phyloP scores from a whole-genome alignment of 2,329 filamentous ascomycete species.

The Truncatella angustata region DNA sequence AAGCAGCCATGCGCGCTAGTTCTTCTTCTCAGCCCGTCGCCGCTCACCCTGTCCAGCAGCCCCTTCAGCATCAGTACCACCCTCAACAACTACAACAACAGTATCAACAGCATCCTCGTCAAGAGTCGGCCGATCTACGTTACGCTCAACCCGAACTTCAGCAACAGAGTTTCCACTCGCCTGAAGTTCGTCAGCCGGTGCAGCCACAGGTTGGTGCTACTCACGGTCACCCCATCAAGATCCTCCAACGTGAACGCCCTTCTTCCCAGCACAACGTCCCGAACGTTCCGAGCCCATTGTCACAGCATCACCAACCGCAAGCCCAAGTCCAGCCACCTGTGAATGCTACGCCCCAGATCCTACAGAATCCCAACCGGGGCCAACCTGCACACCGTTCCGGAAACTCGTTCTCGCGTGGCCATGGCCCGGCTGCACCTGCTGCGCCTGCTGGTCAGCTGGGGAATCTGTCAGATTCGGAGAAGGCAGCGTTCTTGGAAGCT shows the following conservation, averaged over 20 bases:
- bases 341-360: conserved; percentile 66
- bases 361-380: conserved; percentile 72
- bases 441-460: conserved; percentile 70
- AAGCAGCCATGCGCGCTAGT: conserved; percentile 83
- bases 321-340: conserved; percentile 30
- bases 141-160: conserved; percentile 26
- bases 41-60: conserved; percentile 37
- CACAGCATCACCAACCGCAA: conserved; percentile 28
- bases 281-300: conserved; percentile 29
- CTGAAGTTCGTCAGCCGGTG: conserved; percentile 24
- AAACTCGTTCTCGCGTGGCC: conserved; percentile 60
- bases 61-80: conserved; percentile 30
- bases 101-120: conserved; percentile 25
- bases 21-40: conserved; percentile 24
- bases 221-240: conserved; percentile 51
- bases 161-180: conserved; percentile 21
- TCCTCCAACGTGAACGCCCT: conserved; percentile 56
- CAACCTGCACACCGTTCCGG: conserved; percentile 41
- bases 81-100: conserved; percentile 23
- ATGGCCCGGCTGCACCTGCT: conserved; percentile 46
- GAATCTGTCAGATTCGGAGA: conserved; percentile 79
- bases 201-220: conserved; percentile 22
- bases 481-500: conserved; percentile 78
- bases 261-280: conserved; percentile 37
- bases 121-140: conserved; percentile 24